phyloP scores from a whole-genome alignment of 108 stramenopile species.

The Pseudonitzschia pungens region DNA sequence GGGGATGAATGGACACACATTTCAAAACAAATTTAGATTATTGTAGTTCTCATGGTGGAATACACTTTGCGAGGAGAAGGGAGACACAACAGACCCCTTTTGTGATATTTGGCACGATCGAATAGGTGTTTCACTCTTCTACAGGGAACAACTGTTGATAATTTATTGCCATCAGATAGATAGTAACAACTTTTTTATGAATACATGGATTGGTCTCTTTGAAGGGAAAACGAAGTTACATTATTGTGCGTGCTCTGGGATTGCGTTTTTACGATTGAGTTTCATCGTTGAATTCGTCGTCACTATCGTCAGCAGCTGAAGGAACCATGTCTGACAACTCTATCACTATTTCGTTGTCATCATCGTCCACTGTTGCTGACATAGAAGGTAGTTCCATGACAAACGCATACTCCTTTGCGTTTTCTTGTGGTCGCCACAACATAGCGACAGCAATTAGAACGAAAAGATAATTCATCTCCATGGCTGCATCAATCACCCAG shows the following conservation, averaged over 20 bases:
- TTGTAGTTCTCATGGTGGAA: not conserved
- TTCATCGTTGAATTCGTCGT: conserved; percentile 34
- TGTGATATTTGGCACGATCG: not conserved
- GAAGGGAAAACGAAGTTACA: not conserved
- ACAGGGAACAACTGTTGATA: not conserved
- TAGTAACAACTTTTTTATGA: not conserved
- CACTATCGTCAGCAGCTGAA: conserved; percentile 39
- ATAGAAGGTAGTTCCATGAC: conserved; percentile 79
- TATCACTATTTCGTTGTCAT: conserved; percentile 36
- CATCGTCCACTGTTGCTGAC: conserved; percentile 54
- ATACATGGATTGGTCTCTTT: not conserved
- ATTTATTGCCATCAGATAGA: not conserved
- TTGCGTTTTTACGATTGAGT: not conserved
- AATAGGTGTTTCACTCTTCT: not conserved
- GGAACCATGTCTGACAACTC: conserved; percentile 36
- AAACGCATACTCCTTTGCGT: conserved; percentile 83
- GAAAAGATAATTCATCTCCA: conserved; percentile 79
- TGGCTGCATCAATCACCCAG: conserved; percentile 62
- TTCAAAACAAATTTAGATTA: conserved; percentile 3
- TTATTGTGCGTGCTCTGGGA: not conserved
- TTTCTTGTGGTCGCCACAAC: conserved; percentile 79
- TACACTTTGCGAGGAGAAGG: not conserved
- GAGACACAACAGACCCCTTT: not conserved
- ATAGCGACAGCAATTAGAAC: conserved; percentile 67
- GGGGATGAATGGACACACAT: conserved; percentile 13